A percentile compares a stretch with the other conserved stretches of the same genome.
Evolutionary conservation across 129 eudicot genomes (phyloP).

Genomic region (Flaveria trinervia): DNA sequence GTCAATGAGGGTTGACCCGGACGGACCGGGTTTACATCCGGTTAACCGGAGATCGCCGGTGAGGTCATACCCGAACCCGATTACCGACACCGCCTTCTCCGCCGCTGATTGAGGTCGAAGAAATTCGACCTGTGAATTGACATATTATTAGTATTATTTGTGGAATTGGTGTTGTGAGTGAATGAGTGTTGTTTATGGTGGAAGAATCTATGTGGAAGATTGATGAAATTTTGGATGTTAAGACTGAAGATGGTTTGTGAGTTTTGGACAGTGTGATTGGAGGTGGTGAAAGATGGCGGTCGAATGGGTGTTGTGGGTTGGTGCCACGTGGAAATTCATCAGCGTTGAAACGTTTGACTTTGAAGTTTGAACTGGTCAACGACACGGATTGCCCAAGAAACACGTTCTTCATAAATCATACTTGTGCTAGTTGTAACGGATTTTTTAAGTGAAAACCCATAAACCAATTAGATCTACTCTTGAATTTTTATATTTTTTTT

Average conservation of each 20-base stretch:
- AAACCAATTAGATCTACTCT: no score
- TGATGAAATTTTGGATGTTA: no score
- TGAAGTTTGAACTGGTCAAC: not conserved
- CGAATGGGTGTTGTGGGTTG: slow-evolving; percentile 33
- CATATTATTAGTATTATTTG: slow-evolving; percentile 26
- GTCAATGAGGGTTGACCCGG: slow-evolving; percentile 66
- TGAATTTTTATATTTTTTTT: no score
- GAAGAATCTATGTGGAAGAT: no score
- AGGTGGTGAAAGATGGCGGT: slow-evolving; percentile 45
- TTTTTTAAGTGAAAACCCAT: no score
- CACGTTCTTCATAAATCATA: no score
- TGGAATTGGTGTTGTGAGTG: not conserved
- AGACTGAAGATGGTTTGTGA: not conserved
- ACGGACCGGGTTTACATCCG: slow-evolving; percentile 71
- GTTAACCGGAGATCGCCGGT: slow-evolving; percentile 66
- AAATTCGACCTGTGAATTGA: slow-evolving; percentile 47
- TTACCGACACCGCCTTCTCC: slow-evolving; percentile 79
- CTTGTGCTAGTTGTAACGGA: no score
- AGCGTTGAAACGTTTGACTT: slow-evolving; percentile 28
- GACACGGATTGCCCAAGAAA: no score
- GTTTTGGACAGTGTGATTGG: slow-evolving; percentile 37
- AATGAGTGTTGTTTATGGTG: not conserved
- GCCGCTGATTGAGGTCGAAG: slow-evolving; percentile 71
- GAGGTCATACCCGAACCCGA: slow-evolving; percentile 84
- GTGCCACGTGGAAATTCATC: slow-evolving; percentile 37